Percentiles rank a stretch among this genome's conserved stretches.
These are phyloP conservation scores for Rutstroemia sp. DNA, from an alignment of 2,329 filamentous ascomycete genomes.

Conservation along the genomic window DNA sequence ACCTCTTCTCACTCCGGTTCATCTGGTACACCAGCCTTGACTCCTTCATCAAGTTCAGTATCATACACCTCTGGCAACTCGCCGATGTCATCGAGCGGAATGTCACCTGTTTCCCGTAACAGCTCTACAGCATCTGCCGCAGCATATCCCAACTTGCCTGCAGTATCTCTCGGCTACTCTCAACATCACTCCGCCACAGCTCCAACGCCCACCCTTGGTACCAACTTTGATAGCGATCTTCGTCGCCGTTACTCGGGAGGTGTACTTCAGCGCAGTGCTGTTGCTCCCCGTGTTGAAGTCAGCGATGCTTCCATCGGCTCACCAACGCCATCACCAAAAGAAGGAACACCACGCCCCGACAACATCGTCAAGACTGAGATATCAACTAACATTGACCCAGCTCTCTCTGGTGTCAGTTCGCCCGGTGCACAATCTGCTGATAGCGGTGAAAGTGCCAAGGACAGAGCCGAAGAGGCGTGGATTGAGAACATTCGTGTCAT, in stretches of 20 bases:
- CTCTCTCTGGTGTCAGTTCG: conserved; percentile 38
- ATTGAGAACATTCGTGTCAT: conserved; percentile 59
- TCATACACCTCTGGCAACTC: conserved; percentile 76
- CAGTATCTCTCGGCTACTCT: conserved; percentile 62
- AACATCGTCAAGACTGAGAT: conserved; percentile 35
- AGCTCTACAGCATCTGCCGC: conserved; percentile 46
- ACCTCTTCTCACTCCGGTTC: conserved; percentile 43
- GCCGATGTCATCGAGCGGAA: conserved; percentile 57
- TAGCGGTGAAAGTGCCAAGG: conserved; percentile 41
- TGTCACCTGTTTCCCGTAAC: conserved; percentile 59
- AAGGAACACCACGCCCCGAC: conserved; percentile 27
- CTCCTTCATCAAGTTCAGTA: conserved; percentile 66
- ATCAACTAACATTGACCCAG: conserved; percentile 28
- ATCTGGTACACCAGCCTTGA: conserved; percentile 65
- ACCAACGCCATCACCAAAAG: conserved; percentile 24
- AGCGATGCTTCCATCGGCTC: conserved; percentile 8
- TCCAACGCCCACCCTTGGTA: conserved; percentile 61
- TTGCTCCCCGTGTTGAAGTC: conserved; percentile 33
- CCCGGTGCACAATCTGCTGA: conserved; percentile 47
- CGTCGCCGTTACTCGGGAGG: conserved; percentile 60
- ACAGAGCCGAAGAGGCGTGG: conserved; percentile 58
- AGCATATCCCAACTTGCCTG: conserved; percentile 69
- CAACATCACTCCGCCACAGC: conserved; percentile 55
- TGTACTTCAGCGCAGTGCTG: conserved; percentile 53
- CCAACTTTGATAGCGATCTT: conserved; percentile 55